Evolutionary conservation across 345 rosid genomes (phyloP), one percentile per base, ranked within the genome.

Genomic region (Euphorbia pulcherrima): DNA sequence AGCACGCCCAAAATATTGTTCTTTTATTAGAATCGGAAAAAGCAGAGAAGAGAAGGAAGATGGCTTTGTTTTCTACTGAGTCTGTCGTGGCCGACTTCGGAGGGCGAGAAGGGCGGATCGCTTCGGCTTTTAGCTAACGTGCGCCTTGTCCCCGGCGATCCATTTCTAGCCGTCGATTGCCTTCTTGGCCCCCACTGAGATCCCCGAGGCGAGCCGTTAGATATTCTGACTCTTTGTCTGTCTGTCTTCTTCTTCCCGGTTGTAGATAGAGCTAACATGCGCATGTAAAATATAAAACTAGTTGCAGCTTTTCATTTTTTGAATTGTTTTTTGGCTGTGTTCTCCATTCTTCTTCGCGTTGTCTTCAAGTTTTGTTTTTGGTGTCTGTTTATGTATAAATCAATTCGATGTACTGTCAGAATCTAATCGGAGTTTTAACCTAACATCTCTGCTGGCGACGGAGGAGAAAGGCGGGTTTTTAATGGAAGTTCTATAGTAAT

Each of bases 401-500:
- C 35, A 60, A 21, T 35, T 60, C 2, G 30, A 12, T 59, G 59
- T 60, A 57, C 55, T 28, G 41, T 18, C 27, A 44, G 44, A 4
- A 23, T 13, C n/a, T 26, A 48, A 51, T 51, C 73, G 51, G 60
- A 70, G 62, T 68, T 54, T 17, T 56, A 68, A 51, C 68, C 65
- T 60, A 58, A 13, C 17, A 50, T 71, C 35, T 54, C 62, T 56
- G 28, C 33, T 60, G 29, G 20, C 40, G 46, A 21, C 28, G 76
- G 69, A 53, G n/a, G 39, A 41, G 33, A 65, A 54, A 73, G 65
- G 37, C 65, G 60, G 69, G 30, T 60, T 68, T 69, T 47, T 39
- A 37, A 67, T 77, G 82, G 86, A 82, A 70, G 77, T 83, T 29
- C 77, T 81, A 9, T 86, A 78, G 81, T 73, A 62, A 37, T 66